Conservation (phyloP, 169 alveolate genomes). For the Eimeria sp. region DNA sequence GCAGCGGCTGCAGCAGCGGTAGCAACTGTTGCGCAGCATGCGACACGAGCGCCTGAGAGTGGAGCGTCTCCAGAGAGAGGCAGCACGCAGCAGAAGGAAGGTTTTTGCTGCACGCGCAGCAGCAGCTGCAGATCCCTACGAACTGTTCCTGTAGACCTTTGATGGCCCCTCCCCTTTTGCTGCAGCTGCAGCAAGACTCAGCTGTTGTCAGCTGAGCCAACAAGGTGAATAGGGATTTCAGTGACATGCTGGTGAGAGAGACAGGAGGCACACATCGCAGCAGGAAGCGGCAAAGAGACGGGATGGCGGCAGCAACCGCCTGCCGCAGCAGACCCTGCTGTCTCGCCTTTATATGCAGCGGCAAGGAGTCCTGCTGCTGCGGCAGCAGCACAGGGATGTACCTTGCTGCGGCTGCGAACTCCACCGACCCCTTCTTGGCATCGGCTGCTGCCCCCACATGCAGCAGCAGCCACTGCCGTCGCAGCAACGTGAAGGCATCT, state of each 20-base stretch:
- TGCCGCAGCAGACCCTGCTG: constrained; percentile 36
- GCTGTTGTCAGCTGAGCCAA: constrained; percentile 27
- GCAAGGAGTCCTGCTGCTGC: constrained; percentile 18
- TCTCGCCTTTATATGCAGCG: constrained; percentile 1
- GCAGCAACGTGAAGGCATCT: constrained; percentile 43
- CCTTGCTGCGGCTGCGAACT: background rate
- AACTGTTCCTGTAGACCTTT: constrained; percentile 15
- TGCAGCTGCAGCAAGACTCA: constrained; percentile 39
- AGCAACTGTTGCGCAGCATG: constrained; percentile 68
- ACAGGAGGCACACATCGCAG: constrained; percentile 20
- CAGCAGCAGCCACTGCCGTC: constrained; percentile 46
- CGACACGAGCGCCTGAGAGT: constrained; percentile 62
- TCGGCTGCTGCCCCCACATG: background rate
- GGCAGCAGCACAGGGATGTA: constrained; percentile 8
- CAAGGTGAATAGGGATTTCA: constrained; percentile 14
- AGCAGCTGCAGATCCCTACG: constrained; percentile 18
- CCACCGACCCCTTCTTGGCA: constrained; percentile 2
- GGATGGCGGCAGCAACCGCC: constrained; percentile 26
- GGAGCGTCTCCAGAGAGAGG: constrained; percentile 61
- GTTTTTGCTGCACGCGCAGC: constrained; percentile 27
- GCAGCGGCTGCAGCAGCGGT: constrained; percentile 52
- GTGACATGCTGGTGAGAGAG: constrained; percentile 19
- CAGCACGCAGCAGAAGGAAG: constrained; percentile 3
- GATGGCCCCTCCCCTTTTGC: constrained; percentile 17
- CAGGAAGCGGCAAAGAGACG: constrained; percentile 43